Conservation (phyloP, 108 stramenopile genomes). For the Schizochytrium sp. region DNA sequence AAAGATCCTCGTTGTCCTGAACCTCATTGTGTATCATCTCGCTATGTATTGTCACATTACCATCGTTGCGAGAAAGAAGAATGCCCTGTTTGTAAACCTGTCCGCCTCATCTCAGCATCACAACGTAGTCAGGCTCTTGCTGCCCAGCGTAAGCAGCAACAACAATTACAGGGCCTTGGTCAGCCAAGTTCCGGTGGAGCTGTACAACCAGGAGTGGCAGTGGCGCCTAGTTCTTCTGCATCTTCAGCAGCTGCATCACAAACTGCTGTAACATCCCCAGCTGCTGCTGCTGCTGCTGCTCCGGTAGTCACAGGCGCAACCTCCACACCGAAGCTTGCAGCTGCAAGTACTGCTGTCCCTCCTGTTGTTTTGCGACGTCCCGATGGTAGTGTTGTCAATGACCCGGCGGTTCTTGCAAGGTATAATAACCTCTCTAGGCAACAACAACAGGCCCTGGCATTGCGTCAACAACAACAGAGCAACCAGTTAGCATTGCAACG, state of each 20-base stretch:
- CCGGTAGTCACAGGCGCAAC: no score
- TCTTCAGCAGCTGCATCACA: not conserved
- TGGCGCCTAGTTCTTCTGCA: no score
- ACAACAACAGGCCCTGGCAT: no score
- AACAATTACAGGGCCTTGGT: not conserved
- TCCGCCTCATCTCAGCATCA: constrained; percentile 71
- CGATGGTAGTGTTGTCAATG: no score
- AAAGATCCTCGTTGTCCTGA: constrained; percentile 93
- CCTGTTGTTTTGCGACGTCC: no score
- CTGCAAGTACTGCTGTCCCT: no score
- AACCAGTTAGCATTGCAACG: no score
- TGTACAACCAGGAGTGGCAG: no score
- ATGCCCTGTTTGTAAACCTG: constrained; percentile 95
- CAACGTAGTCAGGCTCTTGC: not conserved
- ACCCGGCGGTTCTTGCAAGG: no score
- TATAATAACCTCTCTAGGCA: no score
- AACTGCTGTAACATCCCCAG: not conserved
- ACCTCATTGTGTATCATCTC: constrained; percentile 93
- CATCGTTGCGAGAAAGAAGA: constrained; percentile 91
- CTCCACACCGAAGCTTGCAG: no score
- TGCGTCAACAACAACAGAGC: not conserved
- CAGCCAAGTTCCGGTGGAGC: no score
- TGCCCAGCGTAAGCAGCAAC: not conserved
- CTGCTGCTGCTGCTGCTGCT: not conserved
- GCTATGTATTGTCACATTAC: constrained; percentile 97